Conservation (phyloP, 371 early-diverging fungal species). For the Actinomortierella ambigua region DNA sequence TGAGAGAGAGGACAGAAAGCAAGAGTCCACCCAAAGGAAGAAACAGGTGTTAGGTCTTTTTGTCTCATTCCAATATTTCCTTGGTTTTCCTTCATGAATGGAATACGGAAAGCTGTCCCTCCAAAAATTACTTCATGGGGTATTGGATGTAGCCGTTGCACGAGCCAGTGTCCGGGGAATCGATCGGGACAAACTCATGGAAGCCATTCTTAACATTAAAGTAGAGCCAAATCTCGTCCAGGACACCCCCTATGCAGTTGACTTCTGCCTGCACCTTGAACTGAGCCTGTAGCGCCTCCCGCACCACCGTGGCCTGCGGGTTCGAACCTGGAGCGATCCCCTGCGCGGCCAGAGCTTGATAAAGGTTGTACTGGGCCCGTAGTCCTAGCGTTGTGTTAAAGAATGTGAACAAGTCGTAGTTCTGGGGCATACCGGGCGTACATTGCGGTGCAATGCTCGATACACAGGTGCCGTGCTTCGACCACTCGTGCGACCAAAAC, state of each 20-base stretch:
- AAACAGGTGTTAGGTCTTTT: too few relatives aligned
- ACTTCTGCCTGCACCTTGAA: slow-evolving; percentile 55
- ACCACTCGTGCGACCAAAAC: slow-evolving; percentile 74
- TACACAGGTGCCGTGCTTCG: slow-evolving; percentile 83
- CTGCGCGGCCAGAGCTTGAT: slow-evolving; percentile 53
- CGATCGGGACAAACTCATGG: slow-evolving; percentile 16
- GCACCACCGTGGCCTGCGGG: slow-evolving; percentile 55
- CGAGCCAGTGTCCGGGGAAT: slow-evolving; percentile 32
- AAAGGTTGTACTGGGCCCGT: slow-evolving; percentile 62
- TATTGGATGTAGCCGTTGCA: slow-evolving; percentile 51
- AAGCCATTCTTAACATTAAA: slow-evolving; percentile 25
- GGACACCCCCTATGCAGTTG: slow-evolving; percentile 46
- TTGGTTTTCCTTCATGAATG: too few relatives aligned
- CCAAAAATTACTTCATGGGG: slow-evolving; percentile 42
- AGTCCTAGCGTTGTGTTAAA: slow-evolving; percentile 58
- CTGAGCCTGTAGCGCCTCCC: slow-evolving; percentile 53
- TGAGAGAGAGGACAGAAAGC: too few relatives aligned
- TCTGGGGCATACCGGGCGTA: slow-evolving; percentile 41
- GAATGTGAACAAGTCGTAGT: slow-evolving; percentile 65
- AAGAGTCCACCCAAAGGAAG: too few relatives aligned
- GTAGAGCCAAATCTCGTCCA: slow-evolving; percentile 49
- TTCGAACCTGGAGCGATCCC: slow-evolving; percentile 70
- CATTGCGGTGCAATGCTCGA: slow-evolving; percentile 68
- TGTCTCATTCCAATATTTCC: too few relatives aligned
- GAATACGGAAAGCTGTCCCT: too few relatives aligned